These are phyloP conservation scores for Penicillium longicatenatum DNA, from an alignment of 495 filamentous ascomycete species.

Conservation along the genomic window DNA sequence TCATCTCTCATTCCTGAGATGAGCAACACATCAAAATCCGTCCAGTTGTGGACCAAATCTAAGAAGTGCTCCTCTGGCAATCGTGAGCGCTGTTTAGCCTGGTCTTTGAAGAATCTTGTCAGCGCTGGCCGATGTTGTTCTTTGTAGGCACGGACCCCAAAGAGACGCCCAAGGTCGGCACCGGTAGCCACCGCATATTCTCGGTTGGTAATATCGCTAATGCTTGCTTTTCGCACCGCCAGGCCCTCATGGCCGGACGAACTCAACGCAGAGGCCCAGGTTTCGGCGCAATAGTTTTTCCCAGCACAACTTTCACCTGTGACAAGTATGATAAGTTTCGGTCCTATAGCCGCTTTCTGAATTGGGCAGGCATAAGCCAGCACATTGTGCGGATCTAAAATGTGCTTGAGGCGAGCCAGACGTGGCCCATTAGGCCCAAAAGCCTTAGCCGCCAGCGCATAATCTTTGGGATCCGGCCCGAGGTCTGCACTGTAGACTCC, in stretches of 20 bases:
- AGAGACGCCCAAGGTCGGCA: slow-evolving; percentile 50
- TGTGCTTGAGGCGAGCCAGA: slow-evolving; percentile 55
- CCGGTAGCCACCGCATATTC: slow-evolving; percentile 59
- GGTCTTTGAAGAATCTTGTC: slow-evolving; percentile 54
- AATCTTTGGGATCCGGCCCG: slow-evolving; percentile 62
- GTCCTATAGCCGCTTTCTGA: slow-evolving; percentile 37
- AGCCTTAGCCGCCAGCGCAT: slow-evolving; percentile 50
- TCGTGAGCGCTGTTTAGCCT: too few species aligned
- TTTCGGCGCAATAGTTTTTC: slow-evolving; percentile 61
- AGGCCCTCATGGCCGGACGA: too few species aligned
- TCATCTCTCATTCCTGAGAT: slow-evolving; percentile 70
- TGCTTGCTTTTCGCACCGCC: too few species aligned
- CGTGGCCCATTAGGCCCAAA: slow-evolving; percentile 58
- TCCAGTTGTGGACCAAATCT: slow-evolving; percentile 43
- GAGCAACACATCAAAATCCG: slow-evolving; percentile 57
- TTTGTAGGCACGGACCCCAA: slow-evolving; percentile 60
- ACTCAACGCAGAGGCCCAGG: slow-evolving; percentile 56
- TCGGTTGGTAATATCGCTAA: slow-evolving; percentile 60
- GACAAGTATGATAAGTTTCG: slow-evolving; percentile 59
- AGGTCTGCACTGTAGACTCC: slow-evolving; percentile 64
- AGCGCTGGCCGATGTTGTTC: slow-evolving; percentile 60
- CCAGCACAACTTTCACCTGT: slow-evolving; percentile 60
- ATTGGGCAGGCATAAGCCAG: slow-evolving; percentile 59
- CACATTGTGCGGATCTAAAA: slow-evolving; percentile 53
- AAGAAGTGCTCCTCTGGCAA: slow-evolving; percentile 60